Conservation (phyloP, 306 rosid species). For the Oxytropis ochrocephala region DNA sequence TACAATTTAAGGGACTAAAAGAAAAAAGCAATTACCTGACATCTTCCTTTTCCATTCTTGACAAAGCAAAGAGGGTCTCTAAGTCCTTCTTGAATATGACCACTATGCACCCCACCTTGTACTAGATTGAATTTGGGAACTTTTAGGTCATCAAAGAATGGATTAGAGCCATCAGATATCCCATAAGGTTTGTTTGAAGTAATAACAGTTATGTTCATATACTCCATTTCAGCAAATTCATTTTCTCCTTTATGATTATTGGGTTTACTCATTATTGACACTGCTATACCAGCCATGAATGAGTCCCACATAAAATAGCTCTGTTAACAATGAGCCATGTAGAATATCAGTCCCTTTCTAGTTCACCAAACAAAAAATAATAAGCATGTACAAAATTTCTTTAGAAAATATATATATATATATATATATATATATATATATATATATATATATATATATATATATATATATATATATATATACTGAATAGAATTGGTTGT, state of each 20-base stretch:
- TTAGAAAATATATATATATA: slow-evolving; percentile 30
- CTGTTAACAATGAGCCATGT: slow-evolving; percentile 31
- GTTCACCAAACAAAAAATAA: not conserved
- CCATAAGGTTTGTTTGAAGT: slow-evolving; percentile 93
- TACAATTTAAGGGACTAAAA: not conserved
- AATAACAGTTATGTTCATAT: slow-evolving; percentile 75
- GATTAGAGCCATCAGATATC: slow-evolving; percentile 74
- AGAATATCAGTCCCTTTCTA: slow-evolving; percentile 11
- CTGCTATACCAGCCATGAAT: slow-evolving; percentile 70
- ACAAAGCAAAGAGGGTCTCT: slow-evolving; percentile 72
- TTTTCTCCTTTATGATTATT: slow-evolving; percentile 45
- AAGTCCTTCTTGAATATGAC: slow-evolving; percentile 79
- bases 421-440: too few relatives aligned
- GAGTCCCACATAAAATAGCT: slow-evolving; percentile 96
- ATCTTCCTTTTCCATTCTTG: slow-evolving; percentile 69
- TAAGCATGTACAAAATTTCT: not conserved
- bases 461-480: too few relatives aligned
- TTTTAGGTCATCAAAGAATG: slow-evolving; percentile 49
- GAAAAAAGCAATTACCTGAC: slow-evolving; percentile 44
- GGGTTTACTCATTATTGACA: slow-evolving; percentile 68
- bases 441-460: too few relatives aligned
- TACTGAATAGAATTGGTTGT: slow-evolving; percentile 58
- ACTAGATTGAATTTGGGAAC: slow-evolving; percentile 55
- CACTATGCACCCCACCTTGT: slow-evolving; percentile 80
- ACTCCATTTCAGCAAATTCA: slow-evolving; percentile 83